Evolutionary conservation across 1,139 yeast species (phyloP).

Genomic region (Yamadazyma triangularis): DNA sequence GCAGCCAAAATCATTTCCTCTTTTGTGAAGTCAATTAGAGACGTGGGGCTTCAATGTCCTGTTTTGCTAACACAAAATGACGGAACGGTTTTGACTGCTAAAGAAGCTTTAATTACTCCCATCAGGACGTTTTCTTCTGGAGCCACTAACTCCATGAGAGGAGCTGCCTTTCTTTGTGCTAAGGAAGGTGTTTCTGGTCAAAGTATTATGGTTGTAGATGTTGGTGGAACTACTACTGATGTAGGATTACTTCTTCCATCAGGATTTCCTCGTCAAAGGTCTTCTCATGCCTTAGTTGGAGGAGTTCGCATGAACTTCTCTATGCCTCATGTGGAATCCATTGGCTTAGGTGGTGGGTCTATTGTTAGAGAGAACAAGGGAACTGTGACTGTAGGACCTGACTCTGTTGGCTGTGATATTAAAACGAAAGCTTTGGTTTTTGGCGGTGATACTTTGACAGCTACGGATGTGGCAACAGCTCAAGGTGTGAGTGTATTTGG

Average conservation of each 20-base stretch:
- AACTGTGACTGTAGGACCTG: conserved; percentile 32
- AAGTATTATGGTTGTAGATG: conserved; percentile 31
- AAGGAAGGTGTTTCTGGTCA: conserved; percentile 21
- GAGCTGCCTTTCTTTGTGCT: conserved; percentile 36
- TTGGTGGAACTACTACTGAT: conserved; percentile 45
- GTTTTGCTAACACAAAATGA: conserved; percentile 38
- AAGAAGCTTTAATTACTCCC: conserved; percentile 30
- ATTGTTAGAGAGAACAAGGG: conserved; percentile 22
- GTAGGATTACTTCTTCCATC: conserved; percentile 33
- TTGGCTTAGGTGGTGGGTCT: conserved; percentile 39
- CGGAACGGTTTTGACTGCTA: conserved; percentile 34
- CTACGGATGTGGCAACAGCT: conserved; percentile 32
- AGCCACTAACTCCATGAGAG: conserved; percentile 44
- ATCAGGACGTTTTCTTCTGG: conserved; percentile 42
- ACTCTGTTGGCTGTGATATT: conserved; percentile 36
- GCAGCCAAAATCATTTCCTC: conserved; percentile 31
- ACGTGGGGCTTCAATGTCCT: conserved; percentile 29
- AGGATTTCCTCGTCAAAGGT: conserved; percentile 37
- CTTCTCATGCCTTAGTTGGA: conserved; percentile 32
- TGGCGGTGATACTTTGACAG: conserved; percentile 32
- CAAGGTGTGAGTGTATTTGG: conserved; percentile 2
- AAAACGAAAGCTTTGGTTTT: conserved; percentile 22
- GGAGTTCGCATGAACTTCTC: conserved; percentile 41
- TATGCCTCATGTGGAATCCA: conserved; percentile 39
- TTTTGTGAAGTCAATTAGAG: conserved; percentile 26